These are phyloP conservation scores for Iris pallida DNA, from an alignment of 116 monocot genomes.

Conservation along the genomic window DNA sequence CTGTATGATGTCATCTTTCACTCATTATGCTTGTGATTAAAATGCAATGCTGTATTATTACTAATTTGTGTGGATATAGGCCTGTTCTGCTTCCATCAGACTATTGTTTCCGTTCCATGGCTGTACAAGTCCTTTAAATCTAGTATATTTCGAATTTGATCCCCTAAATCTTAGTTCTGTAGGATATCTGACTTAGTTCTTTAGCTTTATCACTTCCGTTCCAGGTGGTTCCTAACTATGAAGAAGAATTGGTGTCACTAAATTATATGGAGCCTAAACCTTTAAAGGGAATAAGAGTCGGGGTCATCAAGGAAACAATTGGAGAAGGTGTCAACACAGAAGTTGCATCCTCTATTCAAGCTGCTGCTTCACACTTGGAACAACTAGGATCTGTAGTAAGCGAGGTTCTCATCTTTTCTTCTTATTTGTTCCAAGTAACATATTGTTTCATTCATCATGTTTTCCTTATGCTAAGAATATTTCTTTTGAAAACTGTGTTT, in stretches of 20 bases:
- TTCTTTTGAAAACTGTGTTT: no score
- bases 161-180: constrained; percentile 7
- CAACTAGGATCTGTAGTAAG: constrained; percentile 62
- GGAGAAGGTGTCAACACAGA: constrained; percentile 77
- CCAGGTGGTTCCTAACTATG: constrained; percentile 78
- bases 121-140: no score
- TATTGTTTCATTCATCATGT: background rate
- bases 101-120: background rate
- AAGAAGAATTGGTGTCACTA: constrained; percentile 39
- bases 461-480: background rate
- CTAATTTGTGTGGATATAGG: no score
- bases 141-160: background rate
- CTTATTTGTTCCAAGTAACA: no score
- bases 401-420: constrained; percentile 51
- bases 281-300: constrained; percentile 73
- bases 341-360: constrained; percentile 48
- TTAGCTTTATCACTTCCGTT: constrained; percentile 4
- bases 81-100: background rate
- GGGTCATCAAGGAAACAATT: constrained; percentile 81
- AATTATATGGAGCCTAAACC: constrained; percentile 54
- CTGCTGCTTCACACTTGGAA: constrained; percentile 80
- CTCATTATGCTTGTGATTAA: constrained; percentile 1
- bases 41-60: no score
- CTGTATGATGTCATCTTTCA: background rate
- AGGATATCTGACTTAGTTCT: constrained; percentile 6